phyloP scores from a whole-genome alignment of 2,329 filamentous ascomycete species.

The Aspergillus hiratsukae region DNA sequence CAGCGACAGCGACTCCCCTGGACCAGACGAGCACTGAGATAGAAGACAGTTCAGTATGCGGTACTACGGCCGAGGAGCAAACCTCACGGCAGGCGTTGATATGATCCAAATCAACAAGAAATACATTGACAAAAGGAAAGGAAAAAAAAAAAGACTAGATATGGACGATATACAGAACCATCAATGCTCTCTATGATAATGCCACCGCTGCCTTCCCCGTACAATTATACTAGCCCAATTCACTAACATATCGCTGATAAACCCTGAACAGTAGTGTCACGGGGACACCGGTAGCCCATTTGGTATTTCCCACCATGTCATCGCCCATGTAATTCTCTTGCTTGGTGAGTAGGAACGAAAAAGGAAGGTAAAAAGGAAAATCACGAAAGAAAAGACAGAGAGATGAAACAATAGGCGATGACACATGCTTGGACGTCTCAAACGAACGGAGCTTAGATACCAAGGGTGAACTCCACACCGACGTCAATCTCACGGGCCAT shows the following conservation, averaged over 20 bases:
- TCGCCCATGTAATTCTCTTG: neutral
- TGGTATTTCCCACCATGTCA: conserved; percentile 2
- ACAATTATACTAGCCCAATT: conserved; percentile 2
- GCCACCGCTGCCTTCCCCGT: conserved; percentile 5
- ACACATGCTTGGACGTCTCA: neutral
- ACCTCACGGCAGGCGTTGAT: too few relatives aligned
- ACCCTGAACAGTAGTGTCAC: neutral
- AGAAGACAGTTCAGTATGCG: too few relatives aligned
- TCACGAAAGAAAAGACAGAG: conserved; percentile 1
- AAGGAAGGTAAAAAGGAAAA: neutral
- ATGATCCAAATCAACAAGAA: conserved; percentile 1
- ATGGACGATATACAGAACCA: conserved; percentile 21
- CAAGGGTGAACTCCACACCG: conserved; percentile 89
- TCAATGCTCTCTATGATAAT: conserved; percentile 21
- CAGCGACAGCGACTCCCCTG: too few relatives aligned
- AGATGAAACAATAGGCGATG: neutral
- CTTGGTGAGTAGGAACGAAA: neutral
- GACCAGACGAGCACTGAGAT: too few relatives aligned
- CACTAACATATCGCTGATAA: conserved; percentile 2
- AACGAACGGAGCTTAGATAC: conserved; percentile 61
- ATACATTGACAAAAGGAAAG: conserved; percentile 12
- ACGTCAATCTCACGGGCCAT: conserved; percentile 97
- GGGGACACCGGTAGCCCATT: conserved; percentile 9
- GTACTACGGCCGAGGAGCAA: too few relatives aligned
- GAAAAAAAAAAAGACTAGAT: conserved; percentile 6